phyloP scores from a whole-genome alignment of 495 filamentous ascomycete genomes.

The Penicillium dipodomyicola region DNA sequence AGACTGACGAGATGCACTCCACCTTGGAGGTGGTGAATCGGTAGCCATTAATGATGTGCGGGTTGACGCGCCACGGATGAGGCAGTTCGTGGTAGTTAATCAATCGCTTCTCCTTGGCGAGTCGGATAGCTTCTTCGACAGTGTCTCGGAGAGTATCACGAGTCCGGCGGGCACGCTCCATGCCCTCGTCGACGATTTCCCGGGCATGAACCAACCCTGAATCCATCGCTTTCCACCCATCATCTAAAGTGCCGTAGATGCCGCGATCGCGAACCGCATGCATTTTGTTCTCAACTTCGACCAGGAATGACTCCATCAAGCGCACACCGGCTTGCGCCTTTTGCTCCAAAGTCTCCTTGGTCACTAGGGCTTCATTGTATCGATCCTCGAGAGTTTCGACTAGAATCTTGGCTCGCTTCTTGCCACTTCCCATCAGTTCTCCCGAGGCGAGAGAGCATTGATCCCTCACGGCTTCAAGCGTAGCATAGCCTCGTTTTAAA shows the following conservation, averaged over 20 bases:
- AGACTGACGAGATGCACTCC: conserved; percentile 79
- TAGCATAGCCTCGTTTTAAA: conserved; percentile 76
- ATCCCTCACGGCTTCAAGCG: conserved; percentile 80
- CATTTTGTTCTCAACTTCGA: conserved; percentile 80
- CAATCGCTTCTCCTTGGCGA: conserved; percentile 76
- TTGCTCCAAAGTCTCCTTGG: conserved; percentile 82
- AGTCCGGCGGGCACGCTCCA: conserved; percentile 74
- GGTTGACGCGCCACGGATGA: conserved; percentile 90
- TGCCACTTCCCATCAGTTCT: conserved; percentile 83
- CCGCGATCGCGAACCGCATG: conserved; percentile 65
- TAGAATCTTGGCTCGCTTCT: conserved; percentile 77
- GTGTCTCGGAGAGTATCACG: conserved; percentile 74
- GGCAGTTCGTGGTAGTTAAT: conserved; percentile 89
- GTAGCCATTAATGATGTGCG: conserved; percentile 86
- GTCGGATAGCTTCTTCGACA: conserved; percentile 73
- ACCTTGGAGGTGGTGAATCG: conserved; percentile 87
- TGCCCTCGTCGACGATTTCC: conserved; percentile 80
- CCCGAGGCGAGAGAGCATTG: conserved; percentile 89
- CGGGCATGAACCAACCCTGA: conserved; percentile 69
- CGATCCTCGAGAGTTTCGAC: conserved; percentile 90
- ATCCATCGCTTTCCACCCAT: conserved; percentile 69
- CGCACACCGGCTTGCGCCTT: conserved; percentile 86
- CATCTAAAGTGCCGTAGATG: conserved; percentile 60
- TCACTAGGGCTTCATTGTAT: conserved; percentile 84
- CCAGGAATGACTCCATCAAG: conserved; percentile 76